Evolutionary conservation across 805 yeast species (phyloP), one percentile per base, ranked within the genome.

Genomic region (Candida loeiensis): DNA sequence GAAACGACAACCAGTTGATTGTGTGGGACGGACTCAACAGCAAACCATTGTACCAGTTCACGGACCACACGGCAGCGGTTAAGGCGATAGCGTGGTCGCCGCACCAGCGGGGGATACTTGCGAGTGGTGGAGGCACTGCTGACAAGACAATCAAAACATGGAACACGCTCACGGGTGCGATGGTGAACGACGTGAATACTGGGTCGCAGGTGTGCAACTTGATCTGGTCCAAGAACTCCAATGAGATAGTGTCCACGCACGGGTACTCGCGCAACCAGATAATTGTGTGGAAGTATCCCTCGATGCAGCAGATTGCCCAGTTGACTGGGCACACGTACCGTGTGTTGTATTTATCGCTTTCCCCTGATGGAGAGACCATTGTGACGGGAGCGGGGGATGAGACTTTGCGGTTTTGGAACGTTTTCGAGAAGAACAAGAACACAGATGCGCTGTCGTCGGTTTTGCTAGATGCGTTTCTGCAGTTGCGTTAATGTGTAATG

Each of bases 341-440:
- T 46, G 98, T 93, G 9, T 68, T 93, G 36, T 93, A 93, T 58
- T 69, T 93, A 50, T 79, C 96, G 4, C 71, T 91, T 65, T 85
- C 95, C 14, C 96, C 97, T 0, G 98, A 93, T 63, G 99, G 99
- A 0, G 89, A 87, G 46, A 89, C 97, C 0, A 84, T 93, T 11
- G 99, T 91, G 2, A 90, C 99, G 0, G 99, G 99, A 2, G 97
- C 99, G 1, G 99, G 98, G 4, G 99, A 93, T 63, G 99, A 93
- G 61, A 93, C 99, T 0, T 66, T 93, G 41, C 63, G 99, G 47
- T 87, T 93, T 58, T 93, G 99, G 99, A 89, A 88, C 51, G 85
- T 90, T 1, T 93, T 90, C 65, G 95, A 87, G 44, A 86, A 83
- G 58, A 79, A 74, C 44, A 80, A 76, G 50, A 65, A 66, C 36